Evolutionary conservation across 352 stramenopile species (phyloP), one percentile per base, ranked within the genome.

Genomic region (Phytophthora foliorum): DNA sequence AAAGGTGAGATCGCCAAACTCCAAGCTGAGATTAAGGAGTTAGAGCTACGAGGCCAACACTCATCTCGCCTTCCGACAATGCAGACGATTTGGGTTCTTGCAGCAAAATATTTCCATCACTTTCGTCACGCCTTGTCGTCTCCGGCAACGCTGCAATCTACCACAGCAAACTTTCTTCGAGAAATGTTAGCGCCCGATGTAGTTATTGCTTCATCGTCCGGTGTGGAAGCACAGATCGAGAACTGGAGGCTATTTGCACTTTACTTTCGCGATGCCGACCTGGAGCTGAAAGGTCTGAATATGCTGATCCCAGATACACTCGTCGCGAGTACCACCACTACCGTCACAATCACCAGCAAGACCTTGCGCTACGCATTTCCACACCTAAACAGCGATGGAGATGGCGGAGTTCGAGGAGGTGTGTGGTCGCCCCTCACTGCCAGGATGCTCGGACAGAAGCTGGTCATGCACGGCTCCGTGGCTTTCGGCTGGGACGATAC

Each of bases 121-220:
- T 63, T 68, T 25, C 46, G 57, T 8, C n/a, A 46, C 32, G 62
- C 51, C 44, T 6, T 62, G 29, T 63, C 42, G 2, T 46, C 42
- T 17, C 60, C 60, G 4, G 13, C 4, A 34, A 51, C 14, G 19
- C 9, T 52, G n/a, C 8, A 21, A 10, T 14, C 27, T 1, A 45
- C 32, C 0, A 42, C 42, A 9, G 41, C 21, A 17, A n/a, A 42
- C 0, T 68, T 63, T 22, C 42, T 68, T 4, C 39, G 14, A 24
- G 22, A n/a, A 4, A 38, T 41, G 3, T 39, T 59, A 21, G 36
- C 49, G 31, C 48, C 58, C 8, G 38, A 67, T 32, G 39, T 53
- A 2, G 9, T 59, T 16, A 13, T 22, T 13, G 59, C 19, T 5
- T 17, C 27, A 1, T 4, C 21, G 1, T 59, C 22, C 1, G 51